These are phyloP conservation scores for Monosporascus ibericus DNA, from an alignment of 2,329 filamentous ascomycete species.

Conservation along the genomic window DNA sequence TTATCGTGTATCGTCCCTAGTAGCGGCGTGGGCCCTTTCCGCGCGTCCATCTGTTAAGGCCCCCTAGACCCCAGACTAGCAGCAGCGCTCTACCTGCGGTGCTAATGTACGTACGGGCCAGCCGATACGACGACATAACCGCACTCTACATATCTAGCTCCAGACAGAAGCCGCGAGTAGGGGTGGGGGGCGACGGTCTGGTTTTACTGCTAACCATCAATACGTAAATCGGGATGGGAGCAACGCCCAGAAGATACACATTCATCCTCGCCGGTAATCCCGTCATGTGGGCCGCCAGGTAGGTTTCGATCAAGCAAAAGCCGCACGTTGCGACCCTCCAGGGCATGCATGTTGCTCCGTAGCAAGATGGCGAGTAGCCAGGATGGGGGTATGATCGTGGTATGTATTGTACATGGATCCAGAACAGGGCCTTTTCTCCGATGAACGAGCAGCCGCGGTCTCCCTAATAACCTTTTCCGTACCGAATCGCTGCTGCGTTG, in stretches of 20 bases:
- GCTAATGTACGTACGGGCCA: constrained; percentile 1
- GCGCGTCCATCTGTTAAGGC: neutral
- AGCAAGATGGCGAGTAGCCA: constrained; percentile 4
- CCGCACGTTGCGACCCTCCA: constrained; percentile 15
- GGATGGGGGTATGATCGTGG: too few relatives aligned
- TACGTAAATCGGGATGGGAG: constrained; percentile 6
- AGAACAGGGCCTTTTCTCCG: too few relatives aligned
- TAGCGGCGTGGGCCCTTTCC: neutral
- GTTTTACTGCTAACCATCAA: constrained; percentile 7
- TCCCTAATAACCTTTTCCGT: neutral
- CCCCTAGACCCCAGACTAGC: neutral
- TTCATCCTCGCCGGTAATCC: constrained; percentile 3
- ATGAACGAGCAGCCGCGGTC: neutral
- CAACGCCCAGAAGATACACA: constrained; percentile 9
- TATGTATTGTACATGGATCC: too few relatives aligned
- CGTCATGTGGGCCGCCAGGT: constrained; percentile 13
- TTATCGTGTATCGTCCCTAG: neutral
- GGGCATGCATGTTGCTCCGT: constrained; percentile 7
- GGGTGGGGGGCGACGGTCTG: neutral
- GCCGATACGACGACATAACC: constrained; percentile 17
- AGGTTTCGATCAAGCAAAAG: constrained; percentile 22
- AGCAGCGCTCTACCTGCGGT: neutral
- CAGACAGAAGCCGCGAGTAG: constrained; percentile 15
- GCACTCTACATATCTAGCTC: constrained; percentile 27
- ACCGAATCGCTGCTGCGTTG: neutral